Base-by-base conservation (phyloP, 306 rosid genomes). In the Spatholobus suberectus region DNA sequence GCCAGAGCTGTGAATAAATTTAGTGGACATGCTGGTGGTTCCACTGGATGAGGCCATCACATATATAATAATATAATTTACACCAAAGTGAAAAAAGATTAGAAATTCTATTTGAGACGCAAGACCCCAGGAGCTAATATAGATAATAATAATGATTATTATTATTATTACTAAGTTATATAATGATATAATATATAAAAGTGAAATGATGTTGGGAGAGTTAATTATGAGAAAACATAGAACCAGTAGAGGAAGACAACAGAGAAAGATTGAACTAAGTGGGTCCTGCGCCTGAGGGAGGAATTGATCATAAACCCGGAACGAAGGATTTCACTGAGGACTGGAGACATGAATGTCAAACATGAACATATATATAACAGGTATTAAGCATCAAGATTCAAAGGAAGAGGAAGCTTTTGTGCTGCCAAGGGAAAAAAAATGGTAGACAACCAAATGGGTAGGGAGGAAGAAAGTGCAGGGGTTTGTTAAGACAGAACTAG, bases 181-280 rank as follows among this genome's bases (percentile, higher is more conserved):
- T 83, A 38, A 29, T 75, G 32, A 52, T 79, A 27, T 26, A 83
- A 66, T 54, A 62, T 61, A 13, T 13, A 62, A 46, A 15, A 21
- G 10, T 21, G 75, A 20, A 26, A 66, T 34, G 78, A 2, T 11
- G 5, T 44, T 70, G 21, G 13, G 27, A 27, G 73, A 40, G 55
- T 38, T 69, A 32, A 80, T 90, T 86, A 82, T 88, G 99, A 95
- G 40, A 96, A 96, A 27, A 96, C 99, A 77, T 96, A 96, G 87
- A 96, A 96, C 99, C 99, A 96, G 82, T 96, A 89, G 37, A 96
- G 98, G 90, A 96, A 96, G 65, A 91, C 88, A 24, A 94, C 98
- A n/a, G 99, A 96, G 94, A 96, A 93, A 63, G 99, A 96, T 85
- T 96, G 99, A 89, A 92, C 99, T 68, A 96, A 58, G 79, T 92